Evolutionary conservation across 345 rosid species (phyloP).

Genomic region (Populus ilicifolia): DNA sequence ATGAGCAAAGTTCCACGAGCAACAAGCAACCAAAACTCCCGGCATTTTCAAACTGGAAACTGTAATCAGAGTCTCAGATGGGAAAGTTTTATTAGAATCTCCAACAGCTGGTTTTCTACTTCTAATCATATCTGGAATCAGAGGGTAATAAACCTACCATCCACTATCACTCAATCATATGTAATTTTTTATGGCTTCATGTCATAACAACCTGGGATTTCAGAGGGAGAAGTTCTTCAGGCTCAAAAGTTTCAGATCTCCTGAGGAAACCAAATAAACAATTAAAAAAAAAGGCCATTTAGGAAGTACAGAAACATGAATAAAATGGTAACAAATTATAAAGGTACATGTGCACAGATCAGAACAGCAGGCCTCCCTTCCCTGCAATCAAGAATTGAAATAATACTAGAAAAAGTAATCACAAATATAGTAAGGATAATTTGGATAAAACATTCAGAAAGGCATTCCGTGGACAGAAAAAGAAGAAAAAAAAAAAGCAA

Average conservation of each 20-base stretch:
- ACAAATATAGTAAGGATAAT: background rate
- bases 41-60: background rate
- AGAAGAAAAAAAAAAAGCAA: background rate
- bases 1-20: background rate
- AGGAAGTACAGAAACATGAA: background rate
- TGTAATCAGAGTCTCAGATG: background rate
- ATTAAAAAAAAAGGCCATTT: background rate
- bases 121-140: background rate
- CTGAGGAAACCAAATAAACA: background rate
- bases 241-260: constrained; percentile 3
- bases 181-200: background rate
- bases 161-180: background rate
- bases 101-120: background rate
- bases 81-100: background rate
- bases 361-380: background rate
- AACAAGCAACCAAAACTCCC: background rate
- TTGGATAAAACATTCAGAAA: background rate
- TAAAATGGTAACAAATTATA: background rate
- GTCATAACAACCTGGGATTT: background rate
- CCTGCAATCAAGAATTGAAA: background rate
- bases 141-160: background rate
- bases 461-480: background rate
- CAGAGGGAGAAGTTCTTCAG: background rate
- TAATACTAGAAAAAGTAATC: background rate
- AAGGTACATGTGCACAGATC: background rate